These are phyloP conservation scores for Geotrichum aggregatum DNA, from an alignment of 1,139 yeast genomes.

Conservation along the genomic window DNA sequence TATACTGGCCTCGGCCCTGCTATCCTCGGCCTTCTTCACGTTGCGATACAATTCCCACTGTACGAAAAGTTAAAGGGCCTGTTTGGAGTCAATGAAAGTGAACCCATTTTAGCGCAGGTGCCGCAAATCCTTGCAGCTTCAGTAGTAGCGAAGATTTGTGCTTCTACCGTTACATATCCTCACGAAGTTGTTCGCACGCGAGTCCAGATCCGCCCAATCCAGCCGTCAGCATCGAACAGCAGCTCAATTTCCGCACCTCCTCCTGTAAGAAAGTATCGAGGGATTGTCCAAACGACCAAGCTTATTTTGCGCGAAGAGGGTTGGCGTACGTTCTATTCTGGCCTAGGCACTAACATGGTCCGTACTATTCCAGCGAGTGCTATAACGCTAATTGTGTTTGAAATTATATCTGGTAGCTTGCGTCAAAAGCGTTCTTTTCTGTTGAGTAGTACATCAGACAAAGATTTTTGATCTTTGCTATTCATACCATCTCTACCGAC, in stretches of 20 bases:
- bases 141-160: conserved; percentile 79
- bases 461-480: no score
- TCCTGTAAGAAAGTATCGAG: conserved; percentile 34
- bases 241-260: conserved; percentile 28
- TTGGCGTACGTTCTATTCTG: conserved; percentile 78
- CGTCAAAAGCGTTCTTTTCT: conserved; percentile 8
- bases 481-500: no score
- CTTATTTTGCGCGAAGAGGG: conserved; percentile 70
- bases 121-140: conserved; percentile 62
- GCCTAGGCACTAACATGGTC: conserved; percentile 77
- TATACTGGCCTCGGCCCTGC: conserved; percentile 91
- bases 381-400: conserved; percentile 89
- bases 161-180: conserved; percentile 87
- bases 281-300: conserved; percentile 46
- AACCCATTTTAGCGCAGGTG: conserved; percentile 16
- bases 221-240: neutral
- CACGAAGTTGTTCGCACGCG: conserved; percentile 93
- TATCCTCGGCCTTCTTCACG: conserved; percentile 83
- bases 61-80: conserved; percentile 70
- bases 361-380: conserved; percentile 96
- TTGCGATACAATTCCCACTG: conserved; percentile 95
- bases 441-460: neutral
- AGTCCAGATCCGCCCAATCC: conserved; percentile 55
- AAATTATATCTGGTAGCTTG: conserved; percentile 66
- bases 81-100: conserved; percentile 35